Base-by-base conservation (phyloP, 192 early-diverging fungal genomes). In the Dispira simplex region DNA sequence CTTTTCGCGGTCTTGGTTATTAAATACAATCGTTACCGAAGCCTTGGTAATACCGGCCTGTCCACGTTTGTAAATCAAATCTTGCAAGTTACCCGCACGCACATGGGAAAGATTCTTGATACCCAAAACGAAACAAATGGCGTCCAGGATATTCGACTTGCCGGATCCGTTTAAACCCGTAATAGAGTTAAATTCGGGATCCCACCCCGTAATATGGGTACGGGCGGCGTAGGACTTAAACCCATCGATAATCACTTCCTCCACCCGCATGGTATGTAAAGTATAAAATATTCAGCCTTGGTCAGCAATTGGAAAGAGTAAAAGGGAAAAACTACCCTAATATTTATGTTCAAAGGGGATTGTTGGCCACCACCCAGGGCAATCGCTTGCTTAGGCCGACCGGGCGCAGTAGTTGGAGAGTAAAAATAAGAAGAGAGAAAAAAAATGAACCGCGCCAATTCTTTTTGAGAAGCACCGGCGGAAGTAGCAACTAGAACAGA, bases 31-130 rank as follows among this genome's bases (percentile, higher is more conserved):
- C 0, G 93, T 92, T 11, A 98, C 95, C 3, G 95, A 92, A 0
- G 97, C 97, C 68, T 96, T 98, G 55, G 84, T 91, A n/a, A 98
- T 85, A 12, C 97, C 97, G 8, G 97, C 95, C 65, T 98, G 95
- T 10, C 97, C 97, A n/a, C 91, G 83, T 71, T 99, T 99, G 75
- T 99, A 99, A 25, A 99, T 89, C 48, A 99, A 75, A 67, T 99
- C 97, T 65, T 95, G 89, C 3, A 99, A 79, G 69, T 85, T 95
- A 59, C 81, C 85, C 9, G 95, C 95, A 26, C 97, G 85, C 78
- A 97, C 92, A 75, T 92, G 86, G 39, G 86, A 86, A 57, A 94
- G 81, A 62, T 91, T 92, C 63, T 89, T 89, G 60, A 99, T 95
- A 8, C 97, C 97, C 45, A 99, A 75, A 8, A 98, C 95, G 73